Evolutionary conservation across 202 grass and related monocot genomes (phyloP).

Genomic region (Schoenoplectus triqueter): DNA sequence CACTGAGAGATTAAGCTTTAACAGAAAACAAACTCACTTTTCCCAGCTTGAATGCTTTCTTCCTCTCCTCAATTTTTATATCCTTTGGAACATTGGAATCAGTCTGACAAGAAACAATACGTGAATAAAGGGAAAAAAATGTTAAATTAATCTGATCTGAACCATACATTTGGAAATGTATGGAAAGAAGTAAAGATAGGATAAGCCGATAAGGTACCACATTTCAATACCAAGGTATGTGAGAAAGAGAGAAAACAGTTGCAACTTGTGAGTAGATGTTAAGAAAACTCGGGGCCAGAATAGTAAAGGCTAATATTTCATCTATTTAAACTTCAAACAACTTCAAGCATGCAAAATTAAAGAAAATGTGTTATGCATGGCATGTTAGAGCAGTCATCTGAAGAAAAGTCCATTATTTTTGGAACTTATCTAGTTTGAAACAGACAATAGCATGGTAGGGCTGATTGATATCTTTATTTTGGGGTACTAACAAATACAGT

Average conservation of each 20-base stretch:
- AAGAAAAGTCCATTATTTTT: not conserved
- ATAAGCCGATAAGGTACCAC: not conserved
- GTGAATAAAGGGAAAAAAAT: not conserved
- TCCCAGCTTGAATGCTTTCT: slow-evolving; percentile 28
- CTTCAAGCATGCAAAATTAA: not conserved
- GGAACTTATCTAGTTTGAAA: not conserved
- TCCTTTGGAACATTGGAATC: slow-evolving; percentile 32
- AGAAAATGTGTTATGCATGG: not conserved
- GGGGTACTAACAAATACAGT: slow-evolving; percentile 1
- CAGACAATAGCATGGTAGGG: not conserved
- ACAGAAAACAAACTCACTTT: slow-evolving; percentile 14
- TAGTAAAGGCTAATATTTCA: not conserved
- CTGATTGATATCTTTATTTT: not conserved
- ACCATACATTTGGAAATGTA: not conserved
- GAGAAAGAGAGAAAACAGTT: not conserved
- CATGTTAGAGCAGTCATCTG: not conserved
- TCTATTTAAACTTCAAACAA: not conserved
- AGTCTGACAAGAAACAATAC: slow-evolving; percentile 15
- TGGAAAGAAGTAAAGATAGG: not conserved
- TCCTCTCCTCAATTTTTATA: slow-evolving; percentile 36
- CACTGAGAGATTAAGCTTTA: not conserved
- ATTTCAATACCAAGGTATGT: not conserved
- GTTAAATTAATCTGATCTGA: not conserved
- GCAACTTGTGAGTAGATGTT: not conserved
- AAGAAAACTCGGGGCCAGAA: not conserved